phyloP scores from a whole-genome alignment of 306 rosid species.

The Pueraria montana region DNA sequence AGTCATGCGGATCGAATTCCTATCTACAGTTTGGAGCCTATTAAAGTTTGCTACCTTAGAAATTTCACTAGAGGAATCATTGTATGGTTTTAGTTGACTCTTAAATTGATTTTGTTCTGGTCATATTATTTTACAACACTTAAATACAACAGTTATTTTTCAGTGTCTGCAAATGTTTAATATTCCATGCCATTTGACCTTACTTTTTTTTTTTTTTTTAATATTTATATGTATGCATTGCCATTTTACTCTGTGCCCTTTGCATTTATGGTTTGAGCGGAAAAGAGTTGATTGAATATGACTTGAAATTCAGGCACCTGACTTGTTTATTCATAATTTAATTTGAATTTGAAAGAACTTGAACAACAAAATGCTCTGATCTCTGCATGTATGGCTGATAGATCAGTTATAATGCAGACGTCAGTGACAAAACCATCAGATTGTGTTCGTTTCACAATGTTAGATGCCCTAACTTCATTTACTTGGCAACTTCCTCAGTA shows the following conservation, averaged over 20 bases:
- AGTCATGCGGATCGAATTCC: constrained; percentile 18
- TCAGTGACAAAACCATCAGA: not conserved
- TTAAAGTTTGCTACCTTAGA: constrained; percentile 32
- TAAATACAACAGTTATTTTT: constrained; percentile 29
- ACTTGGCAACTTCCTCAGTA: not conserved
- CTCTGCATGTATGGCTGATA: not conserved
- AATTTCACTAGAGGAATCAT: not conserved
- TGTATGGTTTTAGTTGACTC: constrained; percentile 32
- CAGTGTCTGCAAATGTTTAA: not conserved
- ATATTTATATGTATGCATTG: not conserved
- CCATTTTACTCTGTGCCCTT: not conserved
- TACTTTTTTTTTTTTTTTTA: not conserved
- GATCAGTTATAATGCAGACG: not conserved
- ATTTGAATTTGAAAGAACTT: not conserved
- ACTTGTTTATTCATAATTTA: not conserved
- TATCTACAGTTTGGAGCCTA: constrained; percentile 30
- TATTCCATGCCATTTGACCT: constrained; percentile 2
- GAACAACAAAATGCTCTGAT: not conserved
- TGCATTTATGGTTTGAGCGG: not conserved
- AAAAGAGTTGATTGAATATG: not conserved
- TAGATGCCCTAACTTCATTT: not conserved
- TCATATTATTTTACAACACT: constrained; percentile 32
- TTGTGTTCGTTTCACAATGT: not conserved
- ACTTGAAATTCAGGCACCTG: not conserved
- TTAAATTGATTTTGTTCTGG: constrained; percentile 35